Base-by-base conservation (phyloP, 345 rosid species). In the Bruguiera gymnorhiza region DNA sequence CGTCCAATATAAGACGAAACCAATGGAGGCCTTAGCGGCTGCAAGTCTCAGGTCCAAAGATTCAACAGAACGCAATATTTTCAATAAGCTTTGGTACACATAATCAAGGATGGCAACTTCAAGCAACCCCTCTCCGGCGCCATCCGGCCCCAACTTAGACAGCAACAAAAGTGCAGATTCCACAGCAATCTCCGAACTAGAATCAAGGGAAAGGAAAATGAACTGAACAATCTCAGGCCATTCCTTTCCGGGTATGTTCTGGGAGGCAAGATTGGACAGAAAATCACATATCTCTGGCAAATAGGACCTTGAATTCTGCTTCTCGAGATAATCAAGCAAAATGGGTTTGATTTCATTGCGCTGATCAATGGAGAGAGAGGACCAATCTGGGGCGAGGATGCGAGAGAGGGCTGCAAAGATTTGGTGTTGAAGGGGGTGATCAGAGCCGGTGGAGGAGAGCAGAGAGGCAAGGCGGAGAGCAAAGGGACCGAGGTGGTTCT, bases 1-100 rank as follows among this genome's bases (percentile, higher is more conserved):
- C 16, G 16, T 39, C 48, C 48, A 39, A 23, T 21, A 36, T 21
- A 61, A 18, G 26, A 61, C n/a, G 34, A 32, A 61, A 61, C 65
- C 26, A 8, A 61, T 30, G 34, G 65, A 61, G 46, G 65, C 65
- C 65, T 31, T 36, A 32, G 30, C 48, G 6, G 65, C 65, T 19
- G 65, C 65, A 30, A 20, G 16, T n/a, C n/a, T 61, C 65, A 61
- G 24, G 16, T 34, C 37, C 48, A 61, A 61, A 30, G 65, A 34
- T 23, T 31, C 46, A 31, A 13, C 37, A 8, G 65, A 34, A 29
- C 37, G 6, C 20, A 59, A 59, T 59, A 59, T 29, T 8, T 29
- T 59, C 62, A 27, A 2, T 15, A 59, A 34, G 30, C 32, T 59
- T 30, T 59, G n/a, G 20, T n/a, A 29, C 62, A 57, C 21, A 18